Evolutionary conservation across 2,329 filamentous ascomycete species (phyloP).

Genomic region (Talaromyces sp.): DNA sequence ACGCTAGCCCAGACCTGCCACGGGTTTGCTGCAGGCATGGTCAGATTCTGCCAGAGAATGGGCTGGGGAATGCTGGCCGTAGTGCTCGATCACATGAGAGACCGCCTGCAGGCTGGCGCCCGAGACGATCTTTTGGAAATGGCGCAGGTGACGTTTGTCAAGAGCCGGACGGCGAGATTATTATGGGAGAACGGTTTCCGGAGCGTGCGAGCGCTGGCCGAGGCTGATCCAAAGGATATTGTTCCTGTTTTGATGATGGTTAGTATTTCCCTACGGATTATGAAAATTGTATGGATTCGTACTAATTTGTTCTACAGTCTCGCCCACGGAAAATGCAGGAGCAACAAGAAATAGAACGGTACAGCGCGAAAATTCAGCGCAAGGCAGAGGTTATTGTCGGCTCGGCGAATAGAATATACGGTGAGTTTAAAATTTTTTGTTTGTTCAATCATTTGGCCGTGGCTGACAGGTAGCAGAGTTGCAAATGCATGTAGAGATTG

Average conservation of each 20-base stretch:
- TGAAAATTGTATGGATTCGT: constrained; percentile 6
- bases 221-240: constrained; percentile 63
- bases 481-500: constrained; percentile 32
- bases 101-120: constrained; percentile 68
- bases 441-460: not conserved
- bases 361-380: constrained; percentile 58
- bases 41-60: constrained; percentile 76
- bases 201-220: constrained; percentile 63
- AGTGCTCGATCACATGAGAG: constrained; percentile 70
- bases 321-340: constrained; percentile 57
- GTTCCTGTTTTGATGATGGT: constrained; percentile 69
- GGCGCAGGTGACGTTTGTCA: constrained; percentile 68
- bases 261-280: constrained; percentile 15
- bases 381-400: constrained; percentile 66
- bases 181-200: constrained; percentile 75
- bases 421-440: constrained; percentile 17
- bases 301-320: constrained; percentile 42
- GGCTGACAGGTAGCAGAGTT: constrained; percentile 24
- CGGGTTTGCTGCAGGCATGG: constrained; percentile 73
- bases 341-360: constrained; percentile 54
- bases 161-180: constrained; percentile 68
- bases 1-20: constrained; percentile 70
- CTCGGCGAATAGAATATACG: constrained; percentile 67
- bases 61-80: constrained; percentile 69
- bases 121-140: constrained; percentile 66